Conservation (phyloP, 352 stramenopile genomes). For the Pythium sukuiense region DNA sequence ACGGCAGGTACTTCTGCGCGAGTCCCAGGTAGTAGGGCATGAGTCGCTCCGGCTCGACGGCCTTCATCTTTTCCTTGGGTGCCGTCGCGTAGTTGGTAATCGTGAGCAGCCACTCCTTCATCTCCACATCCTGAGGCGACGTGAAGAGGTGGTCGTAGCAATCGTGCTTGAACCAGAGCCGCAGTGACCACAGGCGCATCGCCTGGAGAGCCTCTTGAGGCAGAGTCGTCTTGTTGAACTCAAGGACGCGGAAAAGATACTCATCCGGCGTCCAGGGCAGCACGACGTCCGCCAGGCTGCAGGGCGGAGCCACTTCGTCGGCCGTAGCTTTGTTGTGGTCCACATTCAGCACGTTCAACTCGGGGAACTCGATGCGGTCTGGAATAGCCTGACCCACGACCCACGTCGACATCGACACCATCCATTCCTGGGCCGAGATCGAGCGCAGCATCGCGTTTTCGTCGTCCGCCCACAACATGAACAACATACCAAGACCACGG, state of each 20-base stretch:
- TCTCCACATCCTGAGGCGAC: slow-evolving; percentile 46
- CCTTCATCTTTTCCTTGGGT: slow-evolving; percentile 43
- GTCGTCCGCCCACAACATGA: slow-evolving; percentile 75
- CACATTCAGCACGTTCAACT: slow-evolving; percentile 64
- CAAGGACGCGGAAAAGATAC: slow-evolving; percentile 72
- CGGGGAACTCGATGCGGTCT: slow-evolving; percentile 51
- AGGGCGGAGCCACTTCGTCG: too few relatives aligned
- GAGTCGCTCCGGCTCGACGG: slow-evolving; percentile 34
- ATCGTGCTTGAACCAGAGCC: slow-evolving; percentile 61
- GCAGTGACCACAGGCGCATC: slow-evolving; percentile 77
- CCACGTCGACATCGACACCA: slow-evolving; percentile 65
- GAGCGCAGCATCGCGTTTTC: slow-evolving; percentile 60
- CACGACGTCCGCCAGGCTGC: slow-evolving; percentile 39
- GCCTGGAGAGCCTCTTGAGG: slow-evolving; percentile 61
- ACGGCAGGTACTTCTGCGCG: slow-evolving; percentile 70
- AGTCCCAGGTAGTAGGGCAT: slow-evolving; percentile 73
- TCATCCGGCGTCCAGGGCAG: slow-evolving; percentile 81
- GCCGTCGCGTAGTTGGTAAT: slow-evolving; percentile 39
- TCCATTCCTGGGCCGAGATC: slow-evolving; percentile 75
- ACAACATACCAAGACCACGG: slow-evolving; percentile 70
- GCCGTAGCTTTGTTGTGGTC: slow-evolving; percentile 43
- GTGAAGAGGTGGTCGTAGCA: slow-evolving; percentile 50
- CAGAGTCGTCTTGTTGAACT: slow-evolving; percentile 57
- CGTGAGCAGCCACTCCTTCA: slow-evolving; percentile 67
- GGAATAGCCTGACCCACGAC: slow-evolving; percentile 59